Conservation (phyloP, 1,284 basidiomycete genomes). For the Malassezia japonica region DNA sequence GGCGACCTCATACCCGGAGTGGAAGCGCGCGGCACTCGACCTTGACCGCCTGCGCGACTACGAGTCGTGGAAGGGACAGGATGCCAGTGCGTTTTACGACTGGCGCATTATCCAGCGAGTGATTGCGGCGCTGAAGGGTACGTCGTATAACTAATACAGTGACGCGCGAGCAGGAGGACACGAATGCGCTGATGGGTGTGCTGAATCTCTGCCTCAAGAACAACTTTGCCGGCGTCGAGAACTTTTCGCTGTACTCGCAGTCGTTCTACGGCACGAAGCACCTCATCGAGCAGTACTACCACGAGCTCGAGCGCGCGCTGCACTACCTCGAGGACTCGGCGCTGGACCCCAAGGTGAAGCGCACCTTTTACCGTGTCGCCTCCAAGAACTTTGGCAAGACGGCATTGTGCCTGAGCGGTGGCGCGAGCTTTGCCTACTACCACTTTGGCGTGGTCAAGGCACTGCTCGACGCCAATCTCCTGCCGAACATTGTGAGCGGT, state of each 20-base stretch:
- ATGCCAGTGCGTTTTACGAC: constrained; percentile 41
- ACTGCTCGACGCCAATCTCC: constrained; percentile 71
- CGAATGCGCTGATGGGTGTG: constrained; percentile 67
- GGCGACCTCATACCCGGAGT: constrained; percentile 64
- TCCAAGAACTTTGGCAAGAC: constrained; percentile 80
- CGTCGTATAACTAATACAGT: neutral
- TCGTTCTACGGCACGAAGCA: constrained; percentile 53
- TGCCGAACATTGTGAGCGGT: constrained; percentile 79
- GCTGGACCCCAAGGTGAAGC: constrained; percentile 76
- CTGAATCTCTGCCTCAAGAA: constrained; percentile 81
- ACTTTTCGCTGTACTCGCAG: constrained; percentile 77
- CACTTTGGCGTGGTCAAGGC: constrained; percentile 87
- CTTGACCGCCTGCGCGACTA: constrained; percentile 57
- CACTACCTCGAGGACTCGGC: constrained; percentile 40
- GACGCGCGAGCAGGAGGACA: constrained; percentile 60
- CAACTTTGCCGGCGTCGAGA: constrained; percentile 93
- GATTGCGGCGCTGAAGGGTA: constrained; percentile 22
- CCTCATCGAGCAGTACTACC: constrained; percentile 34
- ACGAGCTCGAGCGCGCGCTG: constrained; percentile 31
- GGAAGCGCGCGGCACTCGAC: constrained; percentile 69
- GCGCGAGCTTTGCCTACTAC: constrained; percentile 79
- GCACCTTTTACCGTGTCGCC: constrained; percentile 76
- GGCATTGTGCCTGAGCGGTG: constrained; percentile 85
- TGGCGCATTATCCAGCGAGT: constrained; percentile 47
- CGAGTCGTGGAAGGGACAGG: constrained; percentile 39